phyloP scores from a whole-genome alignment of 805 yeast species.

The Danielia oregonensis region DNA sequence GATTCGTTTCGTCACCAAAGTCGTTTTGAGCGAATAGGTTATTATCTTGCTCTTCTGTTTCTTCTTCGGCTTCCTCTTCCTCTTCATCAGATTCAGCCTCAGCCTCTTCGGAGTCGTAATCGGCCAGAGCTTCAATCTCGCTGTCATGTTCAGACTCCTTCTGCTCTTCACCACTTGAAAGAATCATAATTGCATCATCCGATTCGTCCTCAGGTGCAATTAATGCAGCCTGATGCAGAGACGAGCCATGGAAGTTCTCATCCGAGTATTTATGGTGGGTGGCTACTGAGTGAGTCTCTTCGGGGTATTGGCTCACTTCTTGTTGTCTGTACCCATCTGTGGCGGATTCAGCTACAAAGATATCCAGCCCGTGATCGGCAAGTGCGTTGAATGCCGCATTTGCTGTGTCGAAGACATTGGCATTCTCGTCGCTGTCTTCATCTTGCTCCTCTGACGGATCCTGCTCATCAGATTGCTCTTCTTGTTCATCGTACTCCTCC shows the following conservation, averaged over 20 bases:
- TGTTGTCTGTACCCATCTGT: too few relatives aligned
- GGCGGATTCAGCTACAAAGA: background rate
- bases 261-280: too few relatives aligned
- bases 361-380: too few relatives aligned
- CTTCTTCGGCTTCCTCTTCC: slow-evolving; percentile 2
- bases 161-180: too few relatives aligned
- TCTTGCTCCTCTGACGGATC: slow-evolving; percentile 4
- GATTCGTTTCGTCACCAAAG: background rate
- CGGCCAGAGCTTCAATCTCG: background rate
- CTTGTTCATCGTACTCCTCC: slow-evolving; percentile 7
- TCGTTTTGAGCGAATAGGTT: slow-evolving; percentile 1
- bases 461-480: slow-evolving; percentile 5
- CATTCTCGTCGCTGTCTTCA: slow-evolving; percentile 1
- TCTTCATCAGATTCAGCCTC: slow-evolving; percentile 1
- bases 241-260: too few relatives aligned
- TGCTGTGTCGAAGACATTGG: too few relatives aligned
- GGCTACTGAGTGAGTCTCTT: too few relatives aligned
- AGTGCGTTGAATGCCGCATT: too few relatives aligned
- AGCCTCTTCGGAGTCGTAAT: background rate
- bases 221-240: too few relatives aligned
- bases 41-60: background rate
- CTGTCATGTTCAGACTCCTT: background rate
- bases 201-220: too few relatives aligned
- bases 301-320: too few relatives aligned
- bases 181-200: too few relatives aligned